Evolutionary conservation across 2,329 filamentous ascomycete genomes (phyloP), one percentile per base, ranked within the genome.

Genomic region (Exophiala oligosperma): DNA sequence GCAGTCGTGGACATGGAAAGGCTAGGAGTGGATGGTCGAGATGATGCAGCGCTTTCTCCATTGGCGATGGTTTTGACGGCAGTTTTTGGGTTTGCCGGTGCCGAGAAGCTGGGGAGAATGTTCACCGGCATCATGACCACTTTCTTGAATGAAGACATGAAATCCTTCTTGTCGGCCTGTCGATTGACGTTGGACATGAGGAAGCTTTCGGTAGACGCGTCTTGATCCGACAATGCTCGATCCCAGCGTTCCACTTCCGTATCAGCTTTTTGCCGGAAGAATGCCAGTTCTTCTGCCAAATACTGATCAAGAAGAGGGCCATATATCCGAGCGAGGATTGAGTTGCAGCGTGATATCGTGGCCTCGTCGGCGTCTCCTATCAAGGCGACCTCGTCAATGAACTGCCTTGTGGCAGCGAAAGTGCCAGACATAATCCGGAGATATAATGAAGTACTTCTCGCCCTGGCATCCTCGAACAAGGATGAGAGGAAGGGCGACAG

Each of bases 61-160:
- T 71, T 68, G 52, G 65, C 60, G 2, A 68, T 52, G n/a, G 67
- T 57, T 62, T 69, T 70, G 7, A 66, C 63, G 28, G 62, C 59
- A 4, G 67, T 62, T 21, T 68, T 57, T 37, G 68, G 67, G 26
- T 65, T 64, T 73, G 74, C 60, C 81, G 81, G n/a, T 78, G 84
- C 76, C 4, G 83, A 79, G 63, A 91, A 84, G 48, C 83, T 87
- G 1, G 91, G 90, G 3, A 97, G 79, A 7, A 92, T 93, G 52
- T 91, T 96, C 49, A 99, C 93, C 1, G 94, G 94, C 87, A 96
- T 95, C 92, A 99, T 97, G 64, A 99, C 90, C 7, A 99, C 94
- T 73, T 97, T 97, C 71, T 92, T 97, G 80, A 99, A 99, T 0
- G 92, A 96, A 47, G 88, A 94, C 61, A 99, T 72, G 68, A 99